phyloP scores from a whole-genome alignment of 306 rosid species.

The Quercus alba region DNA sequence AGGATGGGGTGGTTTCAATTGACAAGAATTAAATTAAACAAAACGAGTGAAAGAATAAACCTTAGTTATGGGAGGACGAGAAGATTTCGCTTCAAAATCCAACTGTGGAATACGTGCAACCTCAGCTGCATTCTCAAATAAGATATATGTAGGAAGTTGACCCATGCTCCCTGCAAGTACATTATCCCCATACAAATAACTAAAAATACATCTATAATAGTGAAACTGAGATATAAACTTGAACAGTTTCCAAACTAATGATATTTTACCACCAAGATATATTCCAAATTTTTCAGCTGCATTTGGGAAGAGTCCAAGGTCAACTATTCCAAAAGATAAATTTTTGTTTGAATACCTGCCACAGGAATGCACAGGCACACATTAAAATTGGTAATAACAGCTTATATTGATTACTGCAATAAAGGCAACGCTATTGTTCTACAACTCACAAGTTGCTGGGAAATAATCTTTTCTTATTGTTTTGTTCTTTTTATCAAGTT shows the following conservation, averaged over 20 bases:
- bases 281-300: slow-evolving; percentile 82
- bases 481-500: neutral
- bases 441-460: slow-evolving; percentile 9
- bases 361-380: slow-evolving; percentile 20
- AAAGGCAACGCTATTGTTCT: neutral
- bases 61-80: slow-evolving; percentile 61
- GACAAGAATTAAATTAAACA: neutral
- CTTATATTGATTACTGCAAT: neutral
- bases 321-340: slow-evolving; percentile 83
- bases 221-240: neutral
- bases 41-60: slow-evolving; percentile 19
- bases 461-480: neutral
- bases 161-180: slow-evolving; percentile 66
- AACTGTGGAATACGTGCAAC: slow-evolving; percentile 73
- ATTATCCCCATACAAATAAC: slow-evolving; percentile 15
- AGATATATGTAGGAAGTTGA: slow-evolving; percentile 85
- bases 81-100: slow-evolving; percentile 51
- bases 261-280: slow-evolving; percentile 61
- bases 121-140: slow-evolving; percentile 79
- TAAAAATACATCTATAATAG: neutral
- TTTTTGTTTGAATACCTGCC: slow-evolving; percentile 84
- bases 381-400: slow-evolving; percentile 7
- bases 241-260: slow-evolving; percentile 6
- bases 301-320: slow-evolving; percentile 93
- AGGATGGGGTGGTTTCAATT: neutral